Evolutionary conservation across 345 rosid genomes (phyloP).

Genomic region (Euphorbia peplus): DNA sequence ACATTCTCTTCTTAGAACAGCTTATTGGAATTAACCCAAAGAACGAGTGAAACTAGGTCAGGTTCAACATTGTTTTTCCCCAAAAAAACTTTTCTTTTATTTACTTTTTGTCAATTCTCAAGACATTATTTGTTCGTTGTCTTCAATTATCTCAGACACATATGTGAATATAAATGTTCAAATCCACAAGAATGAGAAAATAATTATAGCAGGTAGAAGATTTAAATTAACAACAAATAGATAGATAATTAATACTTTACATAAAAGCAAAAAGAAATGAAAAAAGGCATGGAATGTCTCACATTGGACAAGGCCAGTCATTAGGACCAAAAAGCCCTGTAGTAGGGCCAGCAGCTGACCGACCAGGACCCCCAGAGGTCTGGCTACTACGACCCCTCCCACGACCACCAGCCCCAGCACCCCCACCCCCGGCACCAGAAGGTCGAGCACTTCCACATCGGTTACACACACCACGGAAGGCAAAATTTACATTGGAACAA

Average conservation of each 20-base stretch:
- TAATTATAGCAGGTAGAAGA: neutral
- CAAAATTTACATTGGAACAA: conserved; percentile 93
- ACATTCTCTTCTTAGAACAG: too few relatives aligned
- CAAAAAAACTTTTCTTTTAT: too few relatives aligned
- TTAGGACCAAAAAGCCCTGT: conserved; percentile 95
- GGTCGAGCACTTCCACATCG: conserved; percentile 98
- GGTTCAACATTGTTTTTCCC: too few relatives aligned
- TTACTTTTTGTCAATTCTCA: too few relatives aligned
- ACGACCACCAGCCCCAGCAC: conserved; percentile 69
- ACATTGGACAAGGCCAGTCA: conserved; percentile 99
- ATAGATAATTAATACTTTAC: neutral
- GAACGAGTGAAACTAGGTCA: too few relatives aligned
- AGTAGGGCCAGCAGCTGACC: conserved; percentile 50
- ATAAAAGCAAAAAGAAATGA: neutral
- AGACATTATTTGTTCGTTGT: neutral
- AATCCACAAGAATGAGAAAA: neutral
- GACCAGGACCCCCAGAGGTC: conserved; percentile 50
- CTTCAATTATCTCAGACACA: neutral
- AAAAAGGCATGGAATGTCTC: conserved; percentile 34
- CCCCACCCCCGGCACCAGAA: conserved; percentile 73
- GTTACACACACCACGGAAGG: conserved; percentile 96
- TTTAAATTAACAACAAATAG: neutral
- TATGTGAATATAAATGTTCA: neutral
- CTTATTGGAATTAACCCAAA: too few relatives aligned
- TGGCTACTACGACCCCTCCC: conserved; percentile 74